phyloP scores from a whole-genome alignment of 1,284 basidiomycete species.

The Rhodotorula sp. region DNA sequence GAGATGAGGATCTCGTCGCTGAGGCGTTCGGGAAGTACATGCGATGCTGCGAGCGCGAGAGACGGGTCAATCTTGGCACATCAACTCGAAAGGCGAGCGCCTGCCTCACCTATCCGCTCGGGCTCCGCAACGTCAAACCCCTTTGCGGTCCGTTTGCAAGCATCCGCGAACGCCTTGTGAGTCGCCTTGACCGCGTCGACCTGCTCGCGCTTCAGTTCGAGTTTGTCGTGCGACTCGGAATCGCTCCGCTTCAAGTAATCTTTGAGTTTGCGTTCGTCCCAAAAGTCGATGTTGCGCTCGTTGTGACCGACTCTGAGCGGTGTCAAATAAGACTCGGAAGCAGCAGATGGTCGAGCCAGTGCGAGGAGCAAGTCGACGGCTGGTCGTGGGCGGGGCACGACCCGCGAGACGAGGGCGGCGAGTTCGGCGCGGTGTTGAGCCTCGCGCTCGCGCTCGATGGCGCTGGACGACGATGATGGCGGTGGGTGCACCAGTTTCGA shows the following conservation, averaged over 20 bases:
- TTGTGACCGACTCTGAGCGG: neutral
- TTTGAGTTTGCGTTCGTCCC: constrained; percentile 7
- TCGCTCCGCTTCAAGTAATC: constrained; percentile 5
- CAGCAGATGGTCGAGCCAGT: neutral
- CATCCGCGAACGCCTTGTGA: neutral
- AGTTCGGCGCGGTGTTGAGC: constrained; percentile 6
- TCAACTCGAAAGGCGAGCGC: neutral
- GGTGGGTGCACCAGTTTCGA: neutral
- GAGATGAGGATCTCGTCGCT: constrained; percentile 14
- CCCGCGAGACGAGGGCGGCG: neutral
- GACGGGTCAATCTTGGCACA: neutral
- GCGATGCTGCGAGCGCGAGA: neutral
- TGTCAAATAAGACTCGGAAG: neutral
- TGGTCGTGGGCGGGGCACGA: constrained; percentile 3
- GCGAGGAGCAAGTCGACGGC: neutral
- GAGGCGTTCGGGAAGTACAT: neutral
- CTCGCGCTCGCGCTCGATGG: neutral
- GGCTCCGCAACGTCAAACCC: neutral
- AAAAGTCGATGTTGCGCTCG: constrained; percentile 22
- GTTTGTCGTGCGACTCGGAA: neutral
- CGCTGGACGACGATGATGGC: neutral
- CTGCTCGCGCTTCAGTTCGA: constrained; percentile 13
- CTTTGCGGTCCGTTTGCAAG: neutral
- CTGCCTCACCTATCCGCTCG: neutral
- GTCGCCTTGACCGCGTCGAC: constrained; percentile 9